Base-by-base conservation (phyloP, 805 yeast species). In the Candida railenensis region DNA sequence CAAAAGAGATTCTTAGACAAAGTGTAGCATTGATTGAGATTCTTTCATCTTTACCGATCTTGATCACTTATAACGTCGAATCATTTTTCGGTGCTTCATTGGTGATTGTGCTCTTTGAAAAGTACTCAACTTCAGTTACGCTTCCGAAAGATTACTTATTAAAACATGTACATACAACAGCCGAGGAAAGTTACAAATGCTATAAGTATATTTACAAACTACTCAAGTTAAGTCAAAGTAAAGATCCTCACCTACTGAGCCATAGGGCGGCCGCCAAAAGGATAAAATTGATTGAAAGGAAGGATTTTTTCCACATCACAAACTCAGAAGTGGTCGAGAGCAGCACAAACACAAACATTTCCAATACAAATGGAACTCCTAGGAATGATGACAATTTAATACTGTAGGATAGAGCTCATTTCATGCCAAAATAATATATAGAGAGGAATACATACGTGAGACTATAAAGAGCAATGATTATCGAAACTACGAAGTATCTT, bases 1-100 rank as follows among this genome's bases (percentile, higher is more conserved):
- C 49, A 14, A 42, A 46, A n/a, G 65, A 60, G 5, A 54, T 62
- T 7, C 41, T 63, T 19, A 60, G 62, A 49, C 61, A 67, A 41
- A 55, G 70, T 0, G 60, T 66, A 1, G 55, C 73, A 2, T 57
- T 67, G 36, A 59, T 71, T 15, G 77, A 72, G 49, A 51, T 69
- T 12, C 53, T 70, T 22, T 68, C 76, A 18, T 59, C 69, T 11
- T 55, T 71, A 42, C 77, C 77, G 0, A 48, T 71, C 2, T 54
- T 68, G 20, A 59, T 70, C n/a, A 56, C 67, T 14, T 71, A 61
- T 52, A 69, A 67, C 45, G 57, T 62, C 37, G 45, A 53, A 9
- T 61, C 70, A 1, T 48, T 71, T 12, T 69, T 71, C 49, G 73
- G 63, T 2, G 50, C 69, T 1, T 45, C 58, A 34, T 34, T 67